These are phyloP conservation scores for Auricularia heimuer DNA, from an alignment of 768 basidiomycete genomes.

Conservation along the genomic window DNA sequence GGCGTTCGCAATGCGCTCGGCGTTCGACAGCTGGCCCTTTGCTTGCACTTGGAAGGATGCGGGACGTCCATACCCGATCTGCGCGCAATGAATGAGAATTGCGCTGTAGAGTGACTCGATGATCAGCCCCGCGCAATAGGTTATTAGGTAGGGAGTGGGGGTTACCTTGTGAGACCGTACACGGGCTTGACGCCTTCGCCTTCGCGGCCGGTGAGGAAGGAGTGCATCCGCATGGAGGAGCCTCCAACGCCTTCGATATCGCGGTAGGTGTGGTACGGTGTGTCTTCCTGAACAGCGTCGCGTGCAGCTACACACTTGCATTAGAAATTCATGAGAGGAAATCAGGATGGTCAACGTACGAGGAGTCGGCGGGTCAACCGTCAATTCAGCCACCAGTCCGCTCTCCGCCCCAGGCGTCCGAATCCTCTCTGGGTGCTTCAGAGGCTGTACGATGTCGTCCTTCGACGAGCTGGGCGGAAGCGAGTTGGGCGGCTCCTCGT, in stretches of 20 bases:
- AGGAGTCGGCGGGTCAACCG: neutral
- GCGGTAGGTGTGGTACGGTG: slow-evolving; percentile 52
- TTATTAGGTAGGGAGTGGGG: slow-evolving; percentile 9
- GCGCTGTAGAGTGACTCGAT: slow-evolving; percentile 23
- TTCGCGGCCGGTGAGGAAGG: slow-evolving; percentile 81
- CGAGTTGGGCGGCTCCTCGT: slow-evolving; percentile 11
- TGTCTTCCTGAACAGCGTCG: neutral
- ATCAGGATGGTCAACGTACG: neutral
- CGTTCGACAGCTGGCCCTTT: slow-evolving; percentile 30
- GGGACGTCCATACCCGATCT: slow-evolving; percentile 35
- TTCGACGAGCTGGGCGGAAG: neutral
- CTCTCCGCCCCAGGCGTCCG: slow-evolving; percentile 11
- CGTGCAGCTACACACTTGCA: neutral
- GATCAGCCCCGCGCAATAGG: neutral
- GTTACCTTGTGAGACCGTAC: slow-evolving; percentile 79
- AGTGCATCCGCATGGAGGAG: slow-evolving; percentile 48
- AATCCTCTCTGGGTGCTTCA: neutral
- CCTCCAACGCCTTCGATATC: slow-evolving; percentile 37
- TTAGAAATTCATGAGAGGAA: neutral
- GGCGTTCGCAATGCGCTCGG: slow-evolving; percentile 35
- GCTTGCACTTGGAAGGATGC: slow-evolving; percentile 40
- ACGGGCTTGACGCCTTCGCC: slow-evolving; percentile 81
- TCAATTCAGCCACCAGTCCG: slow-evolving; percentile 1
- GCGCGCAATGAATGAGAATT: slow-evolving; percentile 42
- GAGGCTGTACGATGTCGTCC: neutral